Base-by-base conservation (phyloP, 495 filamentous ascomycete species). In the Aspergillus bertholletiae region DNA sequence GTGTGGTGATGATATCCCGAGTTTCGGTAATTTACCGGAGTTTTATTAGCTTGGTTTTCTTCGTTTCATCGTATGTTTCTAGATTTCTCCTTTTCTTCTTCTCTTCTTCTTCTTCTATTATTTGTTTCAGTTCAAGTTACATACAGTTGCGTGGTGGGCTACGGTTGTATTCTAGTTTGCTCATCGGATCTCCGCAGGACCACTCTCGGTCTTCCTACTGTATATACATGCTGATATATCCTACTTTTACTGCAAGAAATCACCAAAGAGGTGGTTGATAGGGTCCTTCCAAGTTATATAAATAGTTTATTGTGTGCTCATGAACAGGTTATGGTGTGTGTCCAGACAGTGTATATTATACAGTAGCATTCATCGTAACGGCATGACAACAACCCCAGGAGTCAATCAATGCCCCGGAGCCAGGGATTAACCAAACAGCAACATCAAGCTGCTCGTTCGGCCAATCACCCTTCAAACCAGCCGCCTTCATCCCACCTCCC, bases 11-110 rank as follows among this genome's bases (percentile, higher is more conserved):
- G 70, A 64, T 24, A 74, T 95, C 7, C 90, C 91, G 7, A 84
- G 83, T 67, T 97, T 91, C 73, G 75, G 73, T 7, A 75, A 70
- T 8, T 61, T 82, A 64, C 77, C 84, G 27, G 92, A 96, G 71
- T 78, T 75, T 66, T 95, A 89, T 74, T 96, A 54, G 73, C 8
- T 15, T 32, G n/a, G 39, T 37, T 9, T 43, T 47, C 18, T 30
- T 20, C 35, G 18, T 46, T 37, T 45, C 55, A 43, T 18, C 8
- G 44, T 18, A 11, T 56, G 15, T 32, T 37, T 52, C 21, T 53
- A 26, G 35, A 23, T 23, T 49, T 54, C 28, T 50, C 18, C 23
- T 12, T 34, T 34, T 34, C 21, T 18, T 34, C 26, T 34, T 37
- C 55, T 49, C n/a, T 23, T 49, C 51, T 32, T 50, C 18, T 20